Evolutionary conservation across 306 rosid species (phyloP), one percentile per base, ranked within the genome.

Genomic region (Hippophae gyantsensis): DNA sequence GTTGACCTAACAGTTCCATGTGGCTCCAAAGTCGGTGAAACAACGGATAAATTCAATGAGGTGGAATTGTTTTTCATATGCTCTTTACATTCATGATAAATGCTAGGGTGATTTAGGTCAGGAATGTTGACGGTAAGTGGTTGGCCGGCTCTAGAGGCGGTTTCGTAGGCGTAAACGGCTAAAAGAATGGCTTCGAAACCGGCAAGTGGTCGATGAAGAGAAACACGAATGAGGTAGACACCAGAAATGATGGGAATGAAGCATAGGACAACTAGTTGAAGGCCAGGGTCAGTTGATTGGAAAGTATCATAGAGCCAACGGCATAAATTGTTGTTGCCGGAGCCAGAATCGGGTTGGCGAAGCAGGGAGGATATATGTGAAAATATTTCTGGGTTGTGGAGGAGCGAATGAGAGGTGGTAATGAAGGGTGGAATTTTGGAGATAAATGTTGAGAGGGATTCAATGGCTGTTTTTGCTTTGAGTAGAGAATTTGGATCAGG

Each of bases 281-380:
- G 92, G 7, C 69, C 75, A 0, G 80, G 43, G 56, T 79, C 70
- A 13, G 56, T 64, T 7, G 81, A 81, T 66, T 87, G 97, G 80
- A 90, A 84, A 43, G 92, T 73, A 65, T 90, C 96, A 54, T 87
- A 90, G 51, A 90, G 89, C 97, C 97, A 87, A 0, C 89, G 87
- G 53, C 96, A 90, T 57, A 87, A 84, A 51, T 75, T 69, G 81
- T 85, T 80, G 62, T 84, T 83, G 42, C 94, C 86, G 13, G 86
- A 41, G 57, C 96, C 94, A 60, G 95, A 84, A 82, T 76, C 56
- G 0, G 90, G 79, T 2, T 61, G 38, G 52, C 81, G 80, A 77
- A 87, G 94, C 71, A 84, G 94, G 70, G 72, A 0, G 56, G 80
- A 75, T 66, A 90, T 81, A 6, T 58, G 48, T 66, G 78, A n/a